Evolutionary conservation across 495 filamentous ascomycete genomes (phyloP).

Genomic region (Trypethelium eluteriae): DNA sequence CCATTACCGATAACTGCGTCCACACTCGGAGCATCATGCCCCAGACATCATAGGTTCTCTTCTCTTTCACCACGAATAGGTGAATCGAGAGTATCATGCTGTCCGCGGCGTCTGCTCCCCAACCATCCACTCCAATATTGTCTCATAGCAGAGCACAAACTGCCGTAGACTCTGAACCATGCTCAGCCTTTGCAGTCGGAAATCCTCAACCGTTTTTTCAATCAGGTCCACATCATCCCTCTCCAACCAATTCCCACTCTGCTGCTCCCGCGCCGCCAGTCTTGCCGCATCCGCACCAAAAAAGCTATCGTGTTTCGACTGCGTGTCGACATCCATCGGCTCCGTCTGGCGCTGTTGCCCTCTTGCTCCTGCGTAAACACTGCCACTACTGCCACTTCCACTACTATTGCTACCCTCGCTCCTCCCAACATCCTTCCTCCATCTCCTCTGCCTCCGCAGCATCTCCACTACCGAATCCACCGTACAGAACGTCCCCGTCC

Average conservation of each 20-base stretch:
- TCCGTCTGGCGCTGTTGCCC: conserved; percentile 18
- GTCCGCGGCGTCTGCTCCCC: conserved; percentile 31
- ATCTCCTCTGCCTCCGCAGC: conserved; percentile 65
- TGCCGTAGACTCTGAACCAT: conserved; percentile 97
- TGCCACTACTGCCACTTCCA: not conserved
- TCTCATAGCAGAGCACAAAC: conserved; percentile 95
- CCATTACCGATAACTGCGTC: not conserved
- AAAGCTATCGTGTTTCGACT: conserved; percentile 7
- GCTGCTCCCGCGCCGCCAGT: not conserved
- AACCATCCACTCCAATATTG: conserved; percentile 78
- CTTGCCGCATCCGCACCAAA: not conserved
- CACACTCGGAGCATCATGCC: no score
- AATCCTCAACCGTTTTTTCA: conserved; percentile 78
- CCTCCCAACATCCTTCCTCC: conserved; percentile 51
- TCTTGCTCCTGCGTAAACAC: not conserved
- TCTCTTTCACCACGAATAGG: no score
- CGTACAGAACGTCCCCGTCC: conserved; percentile 93
- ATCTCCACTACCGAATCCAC: conserved; percentile 92
- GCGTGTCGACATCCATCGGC: conserved; percentile 42
- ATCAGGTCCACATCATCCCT: conserved; percentile 67
- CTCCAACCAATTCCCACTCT: conserved; percentile 43
- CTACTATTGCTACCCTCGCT: conserved; percentile 26
- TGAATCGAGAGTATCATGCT: not conserved
- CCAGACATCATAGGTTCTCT: no score
- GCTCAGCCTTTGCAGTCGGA: conserved; percentile 76